phyloP scores from a whole-genome alignment of 306 rosid species.

The Dalbergia oliveri region DNA sequence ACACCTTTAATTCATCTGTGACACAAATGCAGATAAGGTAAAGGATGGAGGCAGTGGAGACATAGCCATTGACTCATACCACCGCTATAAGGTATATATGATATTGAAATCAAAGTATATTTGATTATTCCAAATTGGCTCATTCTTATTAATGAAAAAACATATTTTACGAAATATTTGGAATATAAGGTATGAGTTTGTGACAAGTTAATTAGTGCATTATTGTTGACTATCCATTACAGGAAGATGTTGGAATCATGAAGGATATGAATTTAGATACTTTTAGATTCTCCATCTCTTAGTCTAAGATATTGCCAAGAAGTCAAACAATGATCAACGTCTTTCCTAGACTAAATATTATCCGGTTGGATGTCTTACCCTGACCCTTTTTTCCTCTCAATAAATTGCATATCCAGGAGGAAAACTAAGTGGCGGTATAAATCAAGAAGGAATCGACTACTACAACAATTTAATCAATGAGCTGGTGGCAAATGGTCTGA shows the following conservation, averaged over 20 bases:
- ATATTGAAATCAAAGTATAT: background rate
- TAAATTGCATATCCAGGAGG: slow-evolving; percentile 44
- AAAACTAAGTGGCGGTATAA: slow-evolving; percentile 65
- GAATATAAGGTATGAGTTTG: too few species aligned
- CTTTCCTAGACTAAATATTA: too few species aligned
- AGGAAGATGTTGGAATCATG: slow-evolving; percentile 65
- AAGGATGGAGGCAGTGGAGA: slow-evolving; percentile 46
- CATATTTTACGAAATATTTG: too few species aligned
- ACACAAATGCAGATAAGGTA: slow-evolving; percentile 50
- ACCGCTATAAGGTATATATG: slow-evolving; percentile 51
- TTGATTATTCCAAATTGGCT: background rate
- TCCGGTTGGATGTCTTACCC: too few species aligned
- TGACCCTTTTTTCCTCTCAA: background rate
- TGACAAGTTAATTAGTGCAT: too few species aligned
- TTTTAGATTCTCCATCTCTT: slow-evolving; percentile 74
- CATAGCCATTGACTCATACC: slow-evolving; percentile 50
- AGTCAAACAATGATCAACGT: background rate
- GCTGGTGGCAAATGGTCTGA: slow-evolving; percentile 55
- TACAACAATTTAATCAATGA: slow-evolving; percentile 69
- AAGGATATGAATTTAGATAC: slow-evolving; percentile 58
- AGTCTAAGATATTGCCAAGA: slow-evolving; percentile 79
- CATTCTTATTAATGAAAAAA: too few species aligned
- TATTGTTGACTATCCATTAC: background rate
- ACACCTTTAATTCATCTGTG: background rate
- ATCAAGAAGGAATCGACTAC: slow-evolving; percentile 59